Base-by-base conservation (phyloP, 2,329 filamentous ascomycete species). In the Xylariales sp. region DNA sequence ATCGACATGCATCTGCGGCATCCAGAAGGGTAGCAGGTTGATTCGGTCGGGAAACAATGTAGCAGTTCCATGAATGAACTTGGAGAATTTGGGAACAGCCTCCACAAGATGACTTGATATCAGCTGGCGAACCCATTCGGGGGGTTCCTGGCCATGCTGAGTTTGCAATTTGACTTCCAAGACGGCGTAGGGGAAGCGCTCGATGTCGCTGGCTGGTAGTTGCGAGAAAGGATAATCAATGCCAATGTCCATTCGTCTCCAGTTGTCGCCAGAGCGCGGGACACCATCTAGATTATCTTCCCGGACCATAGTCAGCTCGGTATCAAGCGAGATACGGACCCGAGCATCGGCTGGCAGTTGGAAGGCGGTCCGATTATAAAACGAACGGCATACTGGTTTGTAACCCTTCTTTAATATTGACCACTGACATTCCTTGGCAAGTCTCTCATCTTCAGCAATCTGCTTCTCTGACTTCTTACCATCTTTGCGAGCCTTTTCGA, bases 31-130 rank as follows among this genome's bases (percentile, higher is more conserved):
- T 5, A 98, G 73, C 10, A 98, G 74, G 35, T 96, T 73, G 63
- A 98, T 98, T 42, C 86, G 81, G 32, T 82, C 77, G 0, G 90
- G 90, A 62, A 96, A 94, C 33, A 98, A 68, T 9, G 80, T 86
- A 8, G 91, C 91, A 2, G 84, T 89, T 45, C 93, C 93, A 63
- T 98, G 93, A 44, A 98, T 97, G 63, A 97, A 98, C 68, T 98
- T 98, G 58, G 89, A 96, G 66, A 97, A 98, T 61, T 98, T 98
- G 47, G 93, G 93, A 3, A 98, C 90, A n/a, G 93, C 90, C 67
- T 98, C 93, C 2, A 98, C 93, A 12, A 98, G 75, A 67, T 98
- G 93, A 48, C 89, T 95, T 10, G 88, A 78, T 32, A 89, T 95
- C 38, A 98, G 76, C 59, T 97, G 88, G 16, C 89, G 84, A 53